Evolutionary conservation across 2,329 filamentous ascomycete genomes (phyloP), one percentile per base, ranked within the genome.

Genomic region (Aspergillus latus): DNA sequence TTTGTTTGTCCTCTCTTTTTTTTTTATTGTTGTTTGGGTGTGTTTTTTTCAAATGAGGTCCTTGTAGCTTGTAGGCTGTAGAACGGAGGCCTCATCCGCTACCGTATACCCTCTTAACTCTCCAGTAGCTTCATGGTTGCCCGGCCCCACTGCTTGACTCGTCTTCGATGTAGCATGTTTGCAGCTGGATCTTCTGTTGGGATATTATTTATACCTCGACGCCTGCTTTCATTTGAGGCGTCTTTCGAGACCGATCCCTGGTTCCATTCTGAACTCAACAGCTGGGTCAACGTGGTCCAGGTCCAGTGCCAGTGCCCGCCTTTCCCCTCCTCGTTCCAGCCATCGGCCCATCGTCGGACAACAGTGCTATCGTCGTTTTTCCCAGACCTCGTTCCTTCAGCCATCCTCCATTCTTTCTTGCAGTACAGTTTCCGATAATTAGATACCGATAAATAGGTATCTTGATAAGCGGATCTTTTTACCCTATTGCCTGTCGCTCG

Each of bases 301-400:
- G 21, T 15, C 42, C 16, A 15, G 40, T 45, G 10, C 37, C 40
- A 28, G 15, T 26, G 6, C 28, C 40, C 39, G 28, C n/a, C 21
- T 47, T 21, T 49, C 52, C 48, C 52, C 52, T 54, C 52, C 37
- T 37, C 36, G 39, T 49, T 47, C 8, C 9, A 30, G 30, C 16
- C 45, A 39, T 54, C 51, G 49, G 46, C 52, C 40, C 52, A 54
- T 44, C 52, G 37, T 29, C 52, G 52, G 45, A 44, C 29, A 13
- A 54, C 43, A 43, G 16, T 30, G 42, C 34, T 43, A 16, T 15
- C 36, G 45, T 36, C 16, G 13, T 36, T 52, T 40, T 21, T 44
- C 49, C 43, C 26, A 15, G 37, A 30, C 16, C 16, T 39, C 15
- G 30, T 52, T 28, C 43, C 44, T 54, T 29, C 15, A n/a, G 15